phyloP scores from a whole-genome alignment of 352 stramenopile species.

The Peronospora destructor region DNA sequence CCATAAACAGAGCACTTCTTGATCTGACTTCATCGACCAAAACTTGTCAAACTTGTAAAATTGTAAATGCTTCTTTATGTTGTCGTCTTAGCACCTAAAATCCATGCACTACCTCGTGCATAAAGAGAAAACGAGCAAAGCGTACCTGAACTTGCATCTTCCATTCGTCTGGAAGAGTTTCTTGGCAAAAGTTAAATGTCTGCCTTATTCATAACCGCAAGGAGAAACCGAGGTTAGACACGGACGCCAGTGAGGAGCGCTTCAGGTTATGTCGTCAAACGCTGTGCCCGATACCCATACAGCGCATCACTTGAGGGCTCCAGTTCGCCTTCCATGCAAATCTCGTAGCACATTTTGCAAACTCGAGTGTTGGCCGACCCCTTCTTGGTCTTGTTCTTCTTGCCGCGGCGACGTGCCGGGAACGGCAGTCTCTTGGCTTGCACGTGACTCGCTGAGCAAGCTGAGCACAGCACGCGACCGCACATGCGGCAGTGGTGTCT shows the following conservation, averaged over 20 bases:
- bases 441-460: conserved; percentile 40
- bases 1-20: too few relatives aligned
- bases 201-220: conserved; percentile 22
- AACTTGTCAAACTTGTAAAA: too few relatives aligned
- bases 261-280: conserved; percentile 22
- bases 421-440: conserved; percentile 42
- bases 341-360: conserved; percentile 69
- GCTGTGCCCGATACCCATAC: conserved; percentile 11
- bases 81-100: not conserved
- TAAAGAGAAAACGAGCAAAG: conserved; percentile 15
- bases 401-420: conserved; percentile 36
- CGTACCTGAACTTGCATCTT: conserved; percentile 13
- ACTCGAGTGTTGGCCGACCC: conserved; percentile 50
- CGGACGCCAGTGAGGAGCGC: not conserved
- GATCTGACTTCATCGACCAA: too few relatives aligned
- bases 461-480: conserved; percentile 43
- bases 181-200: conserved; percentile 10
- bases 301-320: conserved; percentile 9
- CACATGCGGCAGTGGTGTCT: conserved; percentile 61
- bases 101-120: conserved; percentile 27
- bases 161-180: conserved; percentile 23
- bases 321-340: conserved; percentile 29
- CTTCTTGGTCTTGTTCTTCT: conserved; percentile 48
- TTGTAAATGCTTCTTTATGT: too few relatives aligned
- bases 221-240: conserved; percentile 7